Conservation (phyloP, 495 filamentous ascomycete genomes). For the Penicillium diatomitis region DNA sequence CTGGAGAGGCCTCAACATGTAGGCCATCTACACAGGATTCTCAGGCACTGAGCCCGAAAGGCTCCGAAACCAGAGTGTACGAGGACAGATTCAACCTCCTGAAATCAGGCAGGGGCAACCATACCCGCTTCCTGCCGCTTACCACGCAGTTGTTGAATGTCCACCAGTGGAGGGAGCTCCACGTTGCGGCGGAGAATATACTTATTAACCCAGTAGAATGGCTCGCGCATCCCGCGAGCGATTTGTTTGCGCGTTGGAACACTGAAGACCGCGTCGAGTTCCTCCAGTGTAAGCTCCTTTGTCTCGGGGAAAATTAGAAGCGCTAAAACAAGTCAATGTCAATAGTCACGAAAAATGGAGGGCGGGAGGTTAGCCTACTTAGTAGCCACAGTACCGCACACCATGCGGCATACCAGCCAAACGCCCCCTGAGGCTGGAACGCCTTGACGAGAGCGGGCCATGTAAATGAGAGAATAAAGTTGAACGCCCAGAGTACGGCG, state of each 20-base stretch:
- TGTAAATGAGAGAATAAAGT: slow-evolving; percentile 48
- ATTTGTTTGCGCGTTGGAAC: not conserved
- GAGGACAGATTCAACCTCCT: too few species aligned
- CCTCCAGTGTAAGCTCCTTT: not conserved
- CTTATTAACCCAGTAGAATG: not conserved
- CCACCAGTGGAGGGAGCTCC: not conserved
- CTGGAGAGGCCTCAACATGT: too few species aligned
- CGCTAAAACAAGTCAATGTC: not conserved
- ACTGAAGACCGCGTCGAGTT: not conserved
- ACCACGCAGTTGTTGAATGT: not conserved
- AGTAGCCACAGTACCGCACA: slow-evolving; percentile 31
- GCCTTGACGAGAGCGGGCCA: slow-evolving; percentile 41
- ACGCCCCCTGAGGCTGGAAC: slow-evolving; percentile 48
- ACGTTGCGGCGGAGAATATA: not conserved
- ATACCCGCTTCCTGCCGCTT: not conserved
- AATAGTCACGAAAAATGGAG: not conserved
- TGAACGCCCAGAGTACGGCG: slow-evolving; percentile 43
- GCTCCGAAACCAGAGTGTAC: too few species aligned
- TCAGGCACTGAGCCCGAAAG: too few species aligned
- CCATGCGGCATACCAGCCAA: slow-evolving; percentile 54
- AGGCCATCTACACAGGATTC: too few species aligned
- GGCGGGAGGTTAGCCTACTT: not conserved
- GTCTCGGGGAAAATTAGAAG: not conserved
- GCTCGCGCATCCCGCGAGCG: not conserved
- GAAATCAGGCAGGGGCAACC: not conserved